A percentile compares a stretch with the other conserved stretches of the same genome.
phyloP scores from a whole-genome alignment of 768 basidiomycete species.

The Russula dissimulans region DNA sequence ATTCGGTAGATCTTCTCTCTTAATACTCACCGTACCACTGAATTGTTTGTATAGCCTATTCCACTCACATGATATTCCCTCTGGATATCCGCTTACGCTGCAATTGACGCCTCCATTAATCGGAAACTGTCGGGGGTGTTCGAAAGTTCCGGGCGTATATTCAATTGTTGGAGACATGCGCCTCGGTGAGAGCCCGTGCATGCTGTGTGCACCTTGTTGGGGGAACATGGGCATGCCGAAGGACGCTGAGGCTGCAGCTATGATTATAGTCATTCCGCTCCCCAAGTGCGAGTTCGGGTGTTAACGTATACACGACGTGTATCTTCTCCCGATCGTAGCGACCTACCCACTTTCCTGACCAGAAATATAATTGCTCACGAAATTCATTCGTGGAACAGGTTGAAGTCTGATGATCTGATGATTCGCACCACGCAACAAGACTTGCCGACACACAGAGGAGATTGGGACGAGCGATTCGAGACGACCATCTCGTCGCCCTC shows the following conservation, averaged over 20 bases:
- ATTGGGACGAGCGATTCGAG: too few relatives aligned
- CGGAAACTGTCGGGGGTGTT: conserved; percentile 60
- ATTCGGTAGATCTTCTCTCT: conserved; percentile 43
- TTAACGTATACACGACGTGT: conserved; percentile 9
- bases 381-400: too few relatives aligned
- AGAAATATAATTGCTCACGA: too few relatives aligned
- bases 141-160: conserved; percentile 58
- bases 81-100: conserved; percentile 58
- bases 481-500: too few relatives aligned
- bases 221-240: conserved; percentile 49
- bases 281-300: conserved; percentile 37
- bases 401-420: too few relatives aligned
- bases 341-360: too few relatives aligned
- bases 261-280: conserved; percentile 47
- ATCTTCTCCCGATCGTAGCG: too few relatives aligned
- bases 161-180: conserved; percentile 64
- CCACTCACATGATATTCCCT: conserved; percentile 47
- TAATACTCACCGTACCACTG: not conserved
- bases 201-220: conserved; percentile 72
- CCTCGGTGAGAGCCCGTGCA: conserved; percentile 68
- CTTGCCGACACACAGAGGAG: too few relatives aligned
- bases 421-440: too few relatives aligned
- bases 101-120: conserved; percentile 54
- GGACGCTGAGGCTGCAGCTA: conserved; percentile 28
- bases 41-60: conserved; percentile 36